Evolutionary conservation across 2,329 filamentous ascomycete species (phyloP), one percentile per base, ranked within the genome.

Genomic region (Xylariaceae sp.): DNA sequence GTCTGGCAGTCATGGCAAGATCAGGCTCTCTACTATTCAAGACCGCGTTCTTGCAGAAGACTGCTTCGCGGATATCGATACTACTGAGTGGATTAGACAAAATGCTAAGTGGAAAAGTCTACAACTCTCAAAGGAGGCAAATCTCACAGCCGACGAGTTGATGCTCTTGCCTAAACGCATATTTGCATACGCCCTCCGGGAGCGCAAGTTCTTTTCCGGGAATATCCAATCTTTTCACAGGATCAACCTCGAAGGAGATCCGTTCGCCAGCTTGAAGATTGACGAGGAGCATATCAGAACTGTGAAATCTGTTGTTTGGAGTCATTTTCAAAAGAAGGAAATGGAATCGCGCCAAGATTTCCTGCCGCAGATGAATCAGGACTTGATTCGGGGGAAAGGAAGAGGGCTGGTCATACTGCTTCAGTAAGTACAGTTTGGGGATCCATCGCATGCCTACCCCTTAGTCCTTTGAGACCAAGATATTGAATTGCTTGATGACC

Each of bases 401-500:
- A 38, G 42, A 20, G 42, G 46, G 7, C 46, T 46, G 14, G 33
- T 49, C 1, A 46, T 49, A 21, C 35, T 50, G 12, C 44, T 50
- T 10, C 44, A 50, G n/a, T n/a, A n/a, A n/a, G n/a, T n/a, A n/a
- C n/a, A n/a, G n/a, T n/a, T n/a, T n/a, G n/a, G n/a, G n/a, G n/a
- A n/a, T n/a, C n/a, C n/a, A n/a, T n/a, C n/a, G n/a, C n/a, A n/a
- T n/a, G n/a, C n/a, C n/a, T n/a, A n/a, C n/a, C n/a, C n/a, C n/a
- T n/a, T n/a, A n/a, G n/a, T n/a, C n/a, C n/a, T n/a, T n/a, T n/a
- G n/a, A n/a, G n/a, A n/a, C n/a, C n/a, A n/a, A n/a, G n/a, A n/a
- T n/a, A n/a, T n/a, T n/a, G n/a, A n/a, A n/a, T n/a, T n/a, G n/a
- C n/a, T n/a, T n/a, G n/a, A n/a, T n/a, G n/a, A n/a, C n/a, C n/a